Conservation (phyloP, 2,329 filamentous ascomycete genomes). For the Curvularia lunata region DNA sequence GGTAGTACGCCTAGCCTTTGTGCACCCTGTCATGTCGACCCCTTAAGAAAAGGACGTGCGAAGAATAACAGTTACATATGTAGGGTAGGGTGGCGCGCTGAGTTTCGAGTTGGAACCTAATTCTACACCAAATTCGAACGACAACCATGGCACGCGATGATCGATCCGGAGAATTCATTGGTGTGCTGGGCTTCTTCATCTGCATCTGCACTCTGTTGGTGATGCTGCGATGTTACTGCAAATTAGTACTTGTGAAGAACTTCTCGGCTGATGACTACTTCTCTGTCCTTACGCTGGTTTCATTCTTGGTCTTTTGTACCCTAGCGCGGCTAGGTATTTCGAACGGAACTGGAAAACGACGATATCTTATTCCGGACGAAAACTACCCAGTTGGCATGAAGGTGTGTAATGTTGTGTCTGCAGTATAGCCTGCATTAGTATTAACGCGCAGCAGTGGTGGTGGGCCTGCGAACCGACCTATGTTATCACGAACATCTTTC, state of each 20-base stretch:
- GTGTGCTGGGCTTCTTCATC: constrained; percentile 26
- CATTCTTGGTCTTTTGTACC: constrained; percentile 24
- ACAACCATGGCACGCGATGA: constrained; percentile 22
- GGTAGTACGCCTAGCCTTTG: neutral
- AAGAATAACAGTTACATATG: neutral
- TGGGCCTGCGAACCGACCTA: constrained; percentile 26
- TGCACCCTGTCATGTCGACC: constrained; percentile 1
- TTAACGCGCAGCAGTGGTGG: constrained; percentile 21
- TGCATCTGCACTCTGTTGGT: constrained; percentile 21
- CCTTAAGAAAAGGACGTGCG: constrained; percentile 5
- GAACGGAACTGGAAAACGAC: constrained; percentile 25
- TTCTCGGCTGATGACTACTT: constrained; percentile 27
- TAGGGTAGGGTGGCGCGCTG: neutral
- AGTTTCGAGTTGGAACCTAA: neutral
- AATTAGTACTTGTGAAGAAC: constrained; percentile 25
- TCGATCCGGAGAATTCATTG: constrained; percentile 23
- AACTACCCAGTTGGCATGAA: constrained; percentile 23
- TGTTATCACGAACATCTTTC: constrained; percentile 15
- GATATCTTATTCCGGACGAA: constrained; percentile 22
- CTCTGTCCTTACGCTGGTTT: constrained; percentile 24
- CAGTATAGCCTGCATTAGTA: neutral
- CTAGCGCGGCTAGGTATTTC: constrained; percentile 17
- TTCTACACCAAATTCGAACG: neutral
- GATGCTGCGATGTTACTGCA: constrained; percentile 26
- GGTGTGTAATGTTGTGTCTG: constrained; percentile 8